phyloP scores from a whole-genome alignment of 257 asterid species.

The Paulownia fortunei region DNA sequence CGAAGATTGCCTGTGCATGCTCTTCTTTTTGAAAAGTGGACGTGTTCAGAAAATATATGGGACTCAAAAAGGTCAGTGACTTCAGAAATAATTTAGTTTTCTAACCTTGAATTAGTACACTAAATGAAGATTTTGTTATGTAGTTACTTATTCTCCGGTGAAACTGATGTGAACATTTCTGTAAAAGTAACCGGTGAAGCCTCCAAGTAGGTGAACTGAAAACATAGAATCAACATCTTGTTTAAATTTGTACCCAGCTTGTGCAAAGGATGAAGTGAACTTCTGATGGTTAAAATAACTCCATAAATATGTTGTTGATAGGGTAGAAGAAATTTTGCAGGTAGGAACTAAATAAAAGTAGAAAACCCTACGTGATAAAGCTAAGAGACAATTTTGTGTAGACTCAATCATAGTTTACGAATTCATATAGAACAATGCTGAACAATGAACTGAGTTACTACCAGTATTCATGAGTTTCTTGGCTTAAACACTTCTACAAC shows the following conservation, averaged over 20 bases:
- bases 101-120: background rate
- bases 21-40: constrained; percentile 84
- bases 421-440: background rate
- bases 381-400: background rate
- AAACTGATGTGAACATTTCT: background rate
- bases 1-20: constrained; percentile 76
- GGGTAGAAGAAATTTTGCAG: background rate
- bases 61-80: constrained; percentile 67
- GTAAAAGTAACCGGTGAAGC: background rate
- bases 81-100: background rate
- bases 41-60: constrained; percentile 80
- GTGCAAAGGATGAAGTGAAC: background rate
- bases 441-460: background rate
- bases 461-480: background rate
- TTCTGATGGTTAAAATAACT: background rate
- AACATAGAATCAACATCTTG: background rate
- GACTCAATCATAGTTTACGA: background rate
- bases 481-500: background rate
- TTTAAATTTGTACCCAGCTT: background rate
- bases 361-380: background rate
- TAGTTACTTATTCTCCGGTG: background rate
- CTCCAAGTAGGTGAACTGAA: background rate
- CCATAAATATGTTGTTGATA: background rate
- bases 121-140: background rate
- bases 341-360: background rate